phyloP scores from a whole-genome alignment of 225 moss, liverwort and hornwort genomes.

The Rhytidiadelphus loreus region DNA sequence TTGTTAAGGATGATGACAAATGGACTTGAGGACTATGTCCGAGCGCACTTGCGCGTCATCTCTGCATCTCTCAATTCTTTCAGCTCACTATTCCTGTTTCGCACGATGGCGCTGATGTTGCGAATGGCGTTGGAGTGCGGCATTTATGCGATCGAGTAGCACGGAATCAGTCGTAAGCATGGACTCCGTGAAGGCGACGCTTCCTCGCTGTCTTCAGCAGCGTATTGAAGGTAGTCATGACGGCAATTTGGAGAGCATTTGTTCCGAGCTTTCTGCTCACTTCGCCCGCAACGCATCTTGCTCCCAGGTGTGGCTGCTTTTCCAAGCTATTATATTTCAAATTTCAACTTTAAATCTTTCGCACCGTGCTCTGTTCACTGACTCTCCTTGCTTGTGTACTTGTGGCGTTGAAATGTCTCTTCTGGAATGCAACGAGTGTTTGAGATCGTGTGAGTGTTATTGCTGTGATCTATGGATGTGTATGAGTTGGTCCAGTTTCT shows the following conservation, averaged over 20 bases:
- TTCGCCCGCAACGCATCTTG: slow-evolving; percentile 13
- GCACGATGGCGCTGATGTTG: neutral
- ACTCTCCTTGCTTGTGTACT: neutral
- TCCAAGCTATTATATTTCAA: neutral
- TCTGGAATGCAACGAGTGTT: neutral
- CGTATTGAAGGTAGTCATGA: slow-evolving; percentile 4
- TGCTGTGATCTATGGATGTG: neutral
- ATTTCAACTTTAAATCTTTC: neutral
- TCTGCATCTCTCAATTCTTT: neutral
- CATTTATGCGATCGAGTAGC: neutral
- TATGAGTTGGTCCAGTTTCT: neutral
- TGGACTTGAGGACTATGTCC: neutral
- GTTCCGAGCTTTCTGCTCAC: slow-evolving; percentile 18
- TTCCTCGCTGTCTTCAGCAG: slow-evolving; percentile 10
- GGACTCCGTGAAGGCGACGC: slow-evolving; percentile 24
- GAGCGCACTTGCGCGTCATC: neutral
- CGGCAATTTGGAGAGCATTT: slow-evolving; percentile 6
- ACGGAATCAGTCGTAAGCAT: neutral
- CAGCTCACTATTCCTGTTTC: neutral
- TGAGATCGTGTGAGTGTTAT: neutral
- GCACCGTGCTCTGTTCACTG: neutral
- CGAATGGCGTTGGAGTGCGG: neutral
- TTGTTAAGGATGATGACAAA: neutral
- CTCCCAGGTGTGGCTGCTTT: neutral
- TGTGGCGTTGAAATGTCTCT: neutral